Base-by-base conservation (phyloP, 2,329 filamentous ascomycete species). In the Westerdykella ornata region DNA sequence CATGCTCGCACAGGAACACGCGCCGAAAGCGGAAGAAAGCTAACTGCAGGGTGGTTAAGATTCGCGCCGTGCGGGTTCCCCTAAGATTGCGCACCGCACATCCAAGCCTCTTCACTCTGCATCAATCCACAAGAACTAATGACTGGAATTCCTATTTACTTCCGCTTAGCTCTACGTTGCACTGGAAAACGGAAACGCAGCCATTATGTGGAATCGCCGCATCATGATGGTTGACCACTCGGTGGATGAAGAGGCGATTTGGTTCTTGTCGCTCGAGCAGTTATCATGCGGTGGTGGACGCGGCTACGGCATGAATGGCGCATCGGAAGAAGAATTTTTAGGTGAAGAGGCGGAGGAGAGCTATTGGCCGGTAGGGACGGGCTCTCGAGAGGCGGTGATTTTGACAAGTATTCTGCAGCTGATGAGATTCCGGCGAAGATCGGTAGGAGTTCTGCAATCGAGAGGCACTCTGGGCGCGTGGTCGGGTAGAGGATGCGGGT, bases 351-450 rank as follows among this genome's bases (percentile, higher is more conserved):
- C 68, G 3, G 48, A 43, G 4, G 63, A 63, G 44, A 66, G 59
- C 22, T 70, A 65, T 41, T 53, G 59, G 46, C 65, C 68, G 41
- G 66, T 72, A 1, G 71, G 69, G 2, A 69, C 60, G 26, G n/a
- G n/a, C n/a, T n/a, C 67, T 72, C 0, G 71, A 71, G 54, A 77
- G 76, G 49, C 73, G 72, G 0, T 77, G 71, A 72, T 57, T 76
- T 76, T 42, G 73, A 76, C 49, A 67, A 68, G 9, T 75, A 76
- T 46, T 76, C 74, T 50, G n/a, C n/a, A n/a, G n/a, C n/a, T n/a
- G 74, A 77, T 55, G 72, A 76, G 48, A 63, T 73, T n/a, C 47
- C 75, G 29, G 68, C 68, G 8, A 74, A 69, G 62, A 75, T 72
- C 1, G 66, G 68, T 32, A 74, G 74, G 0, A 65, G 63, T 77